Evolutionary conservation across 495 filamentous ascomycete genomes (phyloP), one percentile per base, ranked within the genome.

Genomic region (Podospora conica): DNA sequence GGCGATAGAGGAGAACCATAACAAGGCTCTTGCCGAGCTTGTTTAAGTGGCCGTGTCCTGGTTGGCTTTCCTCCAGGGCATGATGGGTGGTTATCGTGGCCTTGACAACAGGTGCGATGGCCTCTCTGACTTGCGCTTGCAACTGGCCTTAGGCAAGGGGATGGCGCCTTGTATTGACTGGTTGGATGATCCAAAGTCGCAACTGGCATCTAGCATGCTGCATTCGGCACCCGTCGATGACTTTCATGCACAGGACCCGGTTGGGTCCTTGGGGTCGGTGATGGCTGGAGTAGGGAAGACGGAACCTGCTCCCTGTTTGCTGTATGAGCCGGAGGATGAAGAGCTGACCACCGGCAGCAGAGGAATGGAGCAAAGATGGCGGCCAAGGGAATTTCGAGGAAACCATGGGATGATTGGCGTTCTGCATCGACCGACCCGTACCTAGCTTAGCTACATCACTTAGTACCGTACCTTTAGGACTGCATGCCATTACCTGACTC

Each of bases 1-100:
- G 69, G 86, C 86, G 10, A 60, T 81, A 21, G 76, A 80, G 64
- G 73, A 77, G 54, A 80, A 77, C 65, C 74, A 76, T 60, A 73
- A 79, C 70, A 80, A 79, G 65, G 68, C 79, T 22, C 71, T 82
- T 33, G 73, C 80, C 15, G 75, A 77, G 67, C 65, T 80, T 61
- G 68, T 73, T 20, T 78, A 60, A 71, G 55, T 20, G 55, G 6
- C 24, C 55, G 55, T 21, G n/a, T n/a, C 20, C 55, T 11, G 9
- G 9, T n/a, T n/a, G 40, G 40, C 40, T 48, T 27, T n/a, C 40
- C 8, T 11, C 15, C n/a, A 18, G 40, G 18, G 40, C 40, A 48
- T n/a, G 40, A 15, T 18, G 40, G n/a, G 40, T n/a, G 40, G 40
- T n/a, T 7, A 18, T 48, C 40, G 40, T 15, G 25, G 40, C 40